phyloP scores from a whole-genome alignment of 495 filamentous ascomycete species.

The Schizothecium vesticola region DNA sequence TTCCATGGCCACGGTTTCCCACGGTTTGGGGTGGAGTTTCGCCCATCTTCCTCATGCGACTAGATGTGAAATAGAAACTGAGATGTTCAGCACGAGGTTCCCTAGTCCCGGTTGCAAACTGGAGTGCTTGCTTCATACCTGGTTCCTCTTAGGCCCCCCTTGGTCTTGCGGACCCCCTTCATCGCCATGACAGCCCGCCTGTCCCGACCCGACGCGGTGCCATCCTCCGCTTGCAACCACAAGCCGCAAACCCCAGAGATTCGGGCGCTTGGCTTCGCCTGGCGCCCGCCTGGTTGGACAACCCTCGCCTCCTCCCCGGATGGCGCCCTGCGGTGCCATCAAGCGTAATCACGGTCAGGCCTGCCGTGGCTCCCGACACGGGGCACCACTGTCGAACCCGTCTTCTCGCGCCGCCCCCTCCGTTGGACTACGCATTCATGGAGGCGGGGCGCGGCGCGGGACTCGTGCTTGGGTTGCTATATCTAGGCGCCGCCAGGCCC shows the following conservation, averaged over 20 bases:
- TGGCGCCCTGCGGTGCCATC: conserved; percentile 23
- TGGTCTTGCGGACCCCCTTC: no score
- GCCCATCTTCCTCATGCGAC: background rate
- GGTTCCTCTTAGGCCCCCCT: background rate
- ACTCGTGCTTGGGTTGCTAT: background rate
- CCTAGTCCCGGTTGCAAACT: background rate
- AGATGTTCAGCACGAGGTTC: background rate
- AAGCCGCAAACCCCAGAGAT: background rate
- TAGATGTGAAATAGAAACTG: background rate
- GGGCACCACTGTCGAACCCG: conserved; percentile 8
- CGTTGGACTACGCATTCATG: background rate
- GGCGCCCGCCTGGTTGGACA: background rate
- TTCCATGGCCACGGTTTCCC: background rate
- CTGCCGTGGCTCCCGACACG: conserved; percentile 22
- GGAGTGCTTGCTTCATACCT: background rate
- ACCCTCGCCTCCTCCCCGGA: conserved; percentile 17
- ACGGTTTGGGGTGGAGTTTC: background rate
- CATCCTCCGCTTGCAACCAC: background rate
- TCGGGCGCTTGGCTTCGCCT: background rate
- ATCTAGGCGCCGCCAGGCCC: background rate
- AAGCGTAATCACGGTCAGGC: conserved; percentile 24
- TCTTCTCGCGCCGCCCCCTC: background rate
- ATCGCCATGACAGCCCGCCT: background rate
- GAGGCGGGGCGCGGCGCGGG: background rate
- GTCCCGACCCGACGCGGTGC: background rate